These are phyloP conservation scores for Myriosclerotinia curreyana DNA, from an alignment of 2,329 filamentous ascomycete species.

Conservation along the genomic window DNA sequence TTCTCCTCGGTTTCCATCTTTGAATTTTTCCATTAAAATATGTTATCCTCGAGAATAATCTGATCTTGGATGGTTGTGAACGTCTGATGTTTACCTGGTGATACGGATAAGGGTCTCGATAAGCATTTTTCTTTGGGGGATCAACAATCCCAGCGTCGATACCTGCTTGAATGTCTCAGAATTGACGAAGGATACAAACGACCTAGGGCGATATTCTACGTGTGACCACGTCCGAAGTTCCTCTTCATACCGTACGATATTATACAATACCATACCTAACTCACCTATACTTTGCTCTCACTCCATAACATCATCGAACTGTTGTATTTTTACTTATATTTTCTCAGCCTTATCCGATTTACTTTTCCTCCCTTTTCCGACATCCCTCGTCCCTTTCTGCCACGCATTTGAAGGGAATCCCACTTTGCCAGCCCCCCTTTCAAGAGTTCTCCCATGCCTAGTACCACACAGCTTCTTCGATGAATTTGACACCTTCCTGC, in stretches of 20 bases:
- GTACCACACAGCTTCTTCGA: conserved; percentile 38
- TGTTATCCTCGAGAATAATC: not conserved
- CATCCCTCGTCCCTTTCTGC: conserved; percentile 1
- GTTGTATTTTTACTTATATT: not conserved
- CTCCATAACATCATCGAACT: not conserved
- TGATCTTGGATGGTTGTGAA: conserved; percentile 2
- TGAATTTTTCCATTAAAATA: not conserved
- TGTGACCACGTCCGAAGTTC: conserved; percentile 18
- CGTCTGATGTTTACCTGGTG: conserved; percentile 5
- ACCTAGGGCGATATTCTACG: conserved; percentile 12
- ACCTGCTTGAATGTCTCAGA: conserved; percentile 19
- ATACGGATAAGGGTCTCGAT: conserved; percentile 12
- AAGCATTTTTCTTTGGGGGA: conserved; percentile 12
- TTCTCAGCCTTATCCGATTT: conserved; percentile 8
- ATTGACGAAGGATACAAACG: conserved; percentile 14
- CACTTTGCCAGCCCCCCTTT: conserved; percentile 20
- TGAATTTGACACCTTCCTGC: conserved; percentile 38
- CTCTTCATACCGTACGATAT: conserved; percentile 14
- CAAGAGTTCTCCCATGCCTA: conserved; percentile 21
- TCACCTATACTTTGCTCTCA: conserved; percentile 17
- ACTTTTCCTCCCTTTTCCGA: conserved; percentile 1
- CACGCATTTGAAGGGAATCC: conserved; percentile 21
- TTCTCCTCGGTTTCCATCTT: not conserved
- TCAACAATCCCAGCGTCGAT: conserved; percentile 12
- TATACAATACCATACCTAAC: not conserved